Percentiles rank a stretch among this genome's conserved stretches.
Evolutionary conservation across 306 rosid genomes (phyloP).

Genomic region (Ceratonia siliqua): DNA sequence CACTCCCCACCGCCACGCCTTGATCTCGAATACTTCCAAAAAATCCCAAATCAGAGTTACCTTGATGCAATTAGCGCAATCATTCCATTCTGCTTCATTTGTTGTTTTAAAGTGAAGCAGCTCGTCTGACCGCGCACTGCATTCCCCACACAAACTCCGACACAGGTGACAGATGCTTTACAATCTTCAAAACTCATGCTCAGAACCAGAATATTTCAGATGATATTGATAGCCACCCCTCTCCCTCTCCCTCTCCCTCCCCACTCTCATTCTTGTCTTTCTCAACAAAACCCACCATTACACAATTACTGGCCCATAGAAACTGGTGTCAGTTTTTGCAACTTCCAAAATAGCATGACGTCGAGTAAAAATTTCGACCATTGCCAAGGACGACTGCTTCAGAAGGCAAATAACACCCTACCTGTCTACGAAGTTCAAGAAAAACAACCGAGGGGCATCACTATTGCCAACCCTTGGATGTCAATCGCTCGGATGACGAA

Average conservation of each 20-base stretch:
- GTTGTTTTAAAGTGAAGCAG: slow-evolving; percentile 25
- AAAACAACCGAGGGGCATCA: neutral
- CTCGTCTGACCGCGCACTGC: neutral
- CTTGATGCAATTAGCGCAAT: slow-evolving; percentile 13
- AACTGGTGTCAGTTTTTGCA: neutral
- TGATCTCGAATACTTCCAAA: neutral
- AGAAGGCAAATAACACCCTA: neutral
- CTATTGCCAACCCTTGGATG: neutral
- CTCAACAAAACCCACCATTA: too few relatives aligned
- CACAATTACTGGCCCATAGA: neutral
- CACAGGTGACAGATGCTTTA: slow-evolving; percentile 33
- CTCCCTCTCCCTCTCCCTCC: neutral
- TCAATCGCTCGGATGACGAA: slow-evolving; percentile 18
- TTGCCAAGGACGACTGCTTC: neutral
- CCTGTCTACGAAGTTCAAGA: neutral
- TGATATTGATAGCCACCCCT: too few relatives aligned
- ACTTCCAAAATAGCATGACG: neutral
- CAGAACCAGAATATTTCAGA: too few relatives aligned
- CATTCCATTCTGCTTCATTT: slow-evolving; percentile 4
- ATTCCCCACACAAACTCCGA: slow-evolving; percentile 25
- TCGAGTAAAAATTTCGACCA: neutral
- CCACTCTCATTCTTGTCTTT: neutral
- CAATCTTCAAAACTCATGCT: neutral
- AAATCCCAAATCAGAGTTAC: neutral
- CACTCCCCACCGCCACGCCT: neutral